phyloP scores from a whole-genome alignment of 1,139 yeast genomes.

The Taiozyma sp. region DNA sequence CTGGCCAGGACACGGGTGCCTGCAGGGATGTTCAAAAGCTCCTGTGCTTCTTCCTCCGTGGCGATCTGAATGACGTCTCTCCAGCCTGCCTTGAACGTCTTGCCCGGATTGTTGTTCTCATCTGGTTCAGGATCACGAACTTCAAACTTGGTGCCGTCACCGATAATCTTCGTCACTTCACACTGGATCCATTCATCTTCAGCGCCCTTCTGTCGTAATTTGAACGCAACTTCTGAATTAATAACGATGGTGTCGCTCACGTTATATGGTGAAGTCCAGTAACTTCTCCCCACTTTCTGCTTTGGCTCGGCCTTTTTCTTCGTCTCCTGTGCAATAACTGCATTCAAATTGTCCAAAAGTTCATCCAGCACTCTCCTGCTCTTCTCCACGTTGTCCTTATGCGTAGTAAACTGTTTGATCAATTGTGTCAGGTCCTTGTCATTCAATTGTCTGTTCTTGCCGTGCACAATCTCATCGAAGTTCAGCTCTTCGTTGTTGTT shows the following conservation, averaged over 20 bases:
- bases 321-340: constrained; percentile 22
- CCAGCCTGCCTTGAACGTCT: constrained; percentile 74
- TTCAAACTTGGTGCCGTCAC: constrained; percentile 76
- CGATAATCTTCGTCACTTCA: constrained; percentile 70
- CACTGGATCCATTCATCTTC: constrained; percentile 97
- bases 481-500: constrained; percentile 50
- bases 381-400: constrained; percentile 51
- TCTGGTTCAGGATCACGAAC: constrained; percentile 98
- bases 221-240: constrained; percentile 87
- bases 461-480: constrained; percentile 39
- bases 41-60: constrained; percentile 34
- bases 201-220: constrained; percentile 56
- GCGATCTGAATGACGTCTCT: constrained; percentile 80
- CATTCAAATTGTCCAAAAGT: constrained; percentile 27
- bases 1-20: constrained; percentile 86
- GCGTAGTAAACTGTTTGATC: constrained; percentile 41
- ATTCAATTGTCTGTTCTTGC: constrained; percentile 26
- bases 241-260: constrained; percentile 55
- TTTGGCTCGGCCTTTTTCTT: constrained; percentile 19
- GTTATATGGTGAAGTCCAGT: constrained; percentile 40
- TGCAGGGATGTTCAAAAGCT: constrained; percentile 55
- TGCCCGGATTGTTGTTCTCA: constrained; percentile 86
- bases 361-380: constrained; percentile 41
- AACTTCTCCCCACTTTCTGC: constrained; percentile 30
- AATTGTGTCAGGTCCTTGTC: constrained; percentile 37